phyloP scores from a whole-genome alignment of 2,329 filamentous ascomycete genomes.

The Arthroderma uncinatum region DNA sequence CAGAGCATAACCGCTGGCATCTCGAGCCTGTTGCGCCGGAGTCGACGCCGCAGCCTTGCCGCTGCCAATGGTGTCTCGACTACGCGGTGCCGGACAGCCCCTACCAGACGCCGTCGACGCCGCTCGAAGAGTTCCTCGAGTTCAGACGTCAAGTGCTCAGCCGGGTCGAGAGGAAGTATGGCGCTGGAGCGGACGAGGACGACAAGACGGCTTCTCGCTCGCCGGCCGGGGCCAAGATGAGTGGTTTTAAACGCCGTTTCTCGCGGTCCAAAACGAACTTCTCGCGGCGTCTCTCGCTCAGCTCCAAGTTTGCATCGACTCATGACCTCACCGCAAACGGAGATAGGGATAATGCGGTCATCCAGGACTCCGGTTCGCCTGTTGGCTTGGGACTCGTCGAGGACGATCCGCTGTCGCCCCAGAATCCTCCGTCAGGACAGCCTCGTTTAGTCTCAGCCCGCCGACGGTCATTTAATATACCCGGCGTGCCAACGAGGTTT shows the following conservation, averaged over 20 bases:
- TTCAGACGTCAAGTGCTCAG: constrained; percentile 46
- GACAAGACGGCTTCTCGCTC: not conserved
- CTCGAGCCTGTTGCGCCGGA: too few relatives aligned
- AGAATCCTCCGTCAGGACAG: constrained; percentile 1
- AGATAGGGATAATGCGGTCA: not conserved
- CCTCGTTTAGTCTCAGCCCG: constrained; percentile 4
- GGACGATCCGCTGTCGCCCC: not conserved
- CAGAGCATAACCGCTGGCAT: too few relatives aligned
- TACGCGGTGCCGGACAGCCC: not conserved
- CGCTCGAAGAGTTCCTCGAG: not conserved
- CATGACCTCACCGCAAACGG: not conserved
- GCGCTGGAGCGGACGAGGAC: not conserved
- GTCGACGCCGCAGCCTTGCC: not conserved
- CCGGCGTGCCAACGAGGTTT: not conserved
- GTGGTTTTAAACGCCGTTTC: constrained; percentile 4
- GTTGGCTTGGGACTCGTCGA: not conserved
- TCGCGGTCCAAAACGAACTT: constrained; percentile 3
- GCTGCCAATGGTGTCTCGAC: not conserved
- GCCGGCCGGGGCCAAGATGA: constrained; percentile 23
- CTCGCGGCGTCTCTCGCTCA: not conserved
- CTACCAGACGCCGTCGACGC: not conserved
- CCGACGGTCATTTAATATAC: constrained; percentile 6
- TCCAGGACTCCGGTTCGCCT: not conserved
- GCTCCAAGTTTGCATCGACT: not conserved
- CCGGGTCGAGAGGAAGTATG: constrained; percentile 36